Evolutionary conservation across 2,329 filamentous ascomycete genomes (phyloP).

Genomic region (Zymoseptoria ardabiliae): DNA sequence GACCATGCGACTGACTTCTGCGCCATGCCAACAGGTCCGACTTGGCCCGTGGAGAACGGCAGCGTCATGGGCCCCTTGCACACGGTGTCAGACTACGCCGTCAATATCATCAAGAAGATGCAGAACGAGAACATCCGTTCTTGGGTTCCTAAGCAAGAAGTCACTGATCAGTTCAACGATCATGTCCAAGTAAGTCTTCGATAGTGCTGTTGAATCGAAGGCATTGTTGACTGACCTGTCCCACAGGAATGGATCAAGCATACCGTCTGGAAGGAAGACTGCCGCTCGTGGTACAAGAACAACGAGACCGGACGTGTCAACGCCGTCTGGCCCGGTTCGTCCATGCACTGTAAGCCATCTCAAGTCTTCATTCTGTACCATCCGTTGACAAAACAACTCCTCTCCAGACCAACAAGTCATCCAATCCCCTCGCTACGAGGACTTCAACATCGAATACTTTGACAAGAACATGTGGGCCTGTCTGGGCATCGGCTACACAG

Average conservation of each 20-base stretch:
- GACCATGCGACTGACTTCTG: neutral
- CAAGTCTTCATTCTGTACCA: no score
- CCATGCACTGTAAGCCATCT: constrained; percentile 35
- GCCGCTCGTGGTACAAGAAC: constrained; percentile 38
- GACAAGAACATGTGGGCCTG: constrained; percentile 37
- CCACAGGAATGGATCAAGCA: constrained; percentile 42
- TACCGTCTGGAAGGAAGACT: constrained; percentile 43
- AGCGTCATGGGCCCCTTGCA: constrained; percentile 37
- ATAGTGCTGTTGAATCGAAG: neutral
- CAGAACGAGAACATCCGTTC: constrained; percentile 39
- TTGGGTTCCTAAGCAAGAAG: constrained; percentile 35
- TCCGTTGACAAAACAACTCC: no score
- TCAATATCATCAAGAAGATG: constrained; percentile 41
- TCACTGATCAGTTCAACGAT: constrained; percentile 38
- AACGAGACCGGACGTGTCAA: constrained; percentile 40
- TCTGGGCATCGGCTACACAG: constrained; percentile 36
- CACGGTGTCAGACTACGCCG: constrained; percentile 33
- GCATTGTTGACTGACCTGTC: neutral
- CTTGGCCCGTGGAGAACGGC: constrained; percentile 41
- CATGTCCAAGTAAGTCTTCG: constrained; percentile 27
- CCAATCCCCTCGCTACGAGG: constrained; percentile 35
- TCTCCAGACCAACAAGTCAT: constrained; percentile 32
- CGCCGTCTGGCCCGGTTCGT: constrained; percentile 46
- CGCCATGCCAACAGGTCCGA: constrained; percentile 2
- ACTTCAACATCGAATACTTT: constrained; percentile 36